These are phyloP conservation scores for Poronia punctata DNA, from an alignment of 495 filamentous ascomycete species.

Conservation along the genomic window DNA sequence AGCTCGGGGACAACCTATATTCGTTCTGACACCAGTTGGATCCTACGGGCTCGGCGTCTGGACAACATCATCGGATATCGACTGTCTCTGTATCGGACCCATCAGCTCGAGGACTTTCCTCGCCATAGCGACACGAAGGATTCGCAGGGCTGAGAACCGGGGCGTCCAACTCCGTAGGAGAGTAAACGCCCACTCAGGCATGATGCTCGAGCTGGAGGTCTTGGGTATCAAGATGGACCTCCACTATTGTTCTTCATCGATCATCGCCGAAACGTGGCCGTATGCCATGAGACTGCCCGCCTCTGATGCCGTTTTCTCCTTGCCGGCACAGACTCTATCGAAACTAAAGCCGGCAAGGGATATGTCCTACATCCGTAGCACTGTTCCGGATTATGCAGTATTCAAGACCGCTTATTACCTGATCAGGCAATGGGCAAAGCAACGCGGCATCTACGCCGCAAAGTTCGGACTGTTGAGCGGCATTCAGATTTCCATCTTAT, in stretches of 20 bases:
- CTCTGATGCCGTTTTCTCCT: slow-evolving; percentile 38
- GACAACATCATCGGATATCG: slow-evolving; percentile 47
- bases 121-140: slow-evolving; percentile 39
- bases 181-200: slow-evolving; percentile 44
- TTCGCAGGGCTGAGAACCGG: slow-evolving; percentile 34
- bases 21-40: slow-evolving; percentile 50
- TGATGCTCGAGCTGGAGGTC: slow-evolving; percentile 50
- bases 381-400: slow-evolving; percentile 41
- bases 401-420: slow-evolving; percentile 47
- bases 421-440: slow-evolving; percentile 48
- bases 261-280: slow-evolving; percentile 38
- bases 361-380: slow-evolving; percentile 43
- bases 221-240: slow-evolving; percentile 46
- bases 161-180: slow-evolving; percentile 44
- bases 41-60: slow-evolving; percentile 54
- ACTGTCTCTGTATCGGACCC: slow-evolving; percentile 52
- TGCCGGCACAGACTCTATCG: slow-evolving; percentile 40
- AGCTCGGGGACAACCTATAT: slow-evolving; percentile 22
- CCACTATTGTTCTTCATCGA: slow-evolving; percentile 51
- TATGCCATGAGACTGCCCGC: slow-evolving; percentile 24
- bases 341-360: slow-evolving; percentile 53
- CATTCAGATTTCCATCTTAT: slow-evolving; percentile 51
- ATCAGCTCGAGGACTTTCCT: slow-evolving; percentile 51
- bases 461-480: slow-evolving; percentile 52
- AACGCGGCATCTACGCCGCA: slow-evolving; percentile 49